Evolutionary conservation across 495 filamentous ascomycete species (phyloP), one percentile per base, ranked within the genome.

Genomic region (Cryomyces minteri): DNA sequence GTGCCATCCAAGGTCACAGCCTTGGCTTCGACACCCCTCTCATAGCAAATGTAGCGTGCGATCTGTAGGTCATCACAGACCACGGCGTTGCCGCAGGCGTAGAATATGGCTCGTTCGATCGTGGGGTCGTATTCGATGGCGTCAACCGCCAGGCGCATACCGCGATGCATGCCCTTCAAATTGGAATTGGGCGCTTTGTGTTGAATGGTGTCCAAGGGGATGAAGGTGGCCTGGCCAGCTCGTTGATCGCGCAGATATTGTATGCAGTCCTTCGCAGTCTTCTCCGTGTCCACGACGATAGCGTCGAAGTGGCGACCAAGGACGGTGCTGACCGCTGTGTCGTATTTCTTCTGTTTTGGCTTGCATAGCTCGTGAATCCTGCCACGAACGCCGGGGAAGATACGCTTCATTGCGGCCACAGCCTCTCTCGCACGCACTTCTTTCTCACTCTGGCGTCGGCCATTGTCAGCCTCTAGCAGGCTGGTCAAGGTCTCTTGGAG

Each of bases 121-220:
- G 74, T 74, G 25, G 76, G 70, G 51, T 96, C 90, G 50, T 92
- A 99, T 49, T 94, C 86, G 48, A 99, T 88, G 2, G 87, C 88
- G 58, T 99, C 90, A 47, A 99, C 88, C 0, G 90, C 92, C 48
- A 92, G 74, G 28, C 92, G 80, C 73, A 81, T 80, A 6, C 79
- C 82, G 10, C 80, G 76, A 44, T 86, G 72, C 59, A 94, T 80
- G 38, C 87, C 83, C 64, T 95, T 95, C 38, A 96, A 61, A 51
- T 82, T 88, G 9, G 85, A 84, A 56, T 92, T 90, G 46, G 85
- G 71, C 7, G 82, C 75, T 55, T 80, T 85, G 55, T 93, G 84
- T 52, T 95, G 90, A 55, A 99, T 94, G 28, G 93, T 94, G 63
- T 99, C 90, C 9, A 96, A 71, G 0, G 90, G 90, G 45, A 96